Conservation (phyloP, 768 basidiomycete species). For the Gyrodon lividus region DNA sequence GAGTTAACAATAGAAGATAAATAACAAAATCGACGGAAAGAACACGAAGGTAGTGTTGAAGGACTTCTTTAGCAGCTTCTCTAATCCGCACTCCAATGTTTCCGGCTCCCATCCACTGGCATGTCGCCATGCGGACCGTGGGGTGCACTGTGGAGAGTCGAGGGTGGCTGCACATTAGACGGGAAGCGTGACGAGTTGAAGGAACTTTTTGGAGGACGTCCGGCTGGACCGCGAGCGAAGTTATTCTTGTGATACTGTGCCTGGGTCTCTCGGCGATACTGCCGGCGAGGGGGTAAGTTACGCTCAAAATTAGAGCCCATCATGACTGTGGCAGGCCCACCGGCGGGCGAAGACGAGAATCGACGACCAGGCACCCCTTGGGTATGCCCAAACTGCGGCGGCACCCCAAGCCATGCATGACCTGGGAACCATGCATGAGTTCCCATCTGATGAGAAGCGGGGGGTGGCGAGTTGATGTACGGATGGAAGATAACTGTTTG, state of each 20-base stretch:
- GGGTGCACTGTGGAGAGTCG: constrained; percentile 6
- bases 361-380: constrained; percentile 17
- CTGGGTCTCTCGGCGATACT: constrained; percentile 32
- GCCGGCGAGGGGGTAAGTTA: constrained; percentile 28
- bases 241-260: constrained; percentile 28
- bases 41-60: not conserved
- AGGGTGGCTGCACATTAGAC: constrained; percentile 11
- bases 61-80: constrained; percentile 10
- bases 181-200: constrained; percentile 19
- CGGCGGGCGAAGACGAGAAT: constrained; percentile 12
- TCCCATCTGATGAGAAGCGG: constrained; percentile 18
- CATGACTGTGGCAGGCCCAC: constrained; percentile 13
- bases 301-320: constrained; percentile 23
- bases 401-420: constrained; percentile 22
- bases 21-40: constrained; percentile 8
- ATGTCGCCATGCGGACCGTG: constrained; percentile 8
- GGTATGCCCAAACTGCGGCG: constrained; percentile 15
- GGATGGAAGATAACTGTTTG: constrained; percentile 32
- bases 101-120: constrained; percentile 18
- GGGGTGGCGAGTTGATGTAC: constrained; percentile 23
- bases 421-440: constrained; percentile 27
- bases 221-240: constrained; percentile 16
- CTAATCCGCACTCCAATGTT: constrained; percentile 16
- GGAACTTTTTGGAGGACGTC: constrained; percentile 19
- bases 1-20: constrained; percentile 4